These are phyloP conservation scores for Tuber calosporum DNA, from an alignment of 495 filamentous ascomycete species.

Conservation along the genomic window DNA sequence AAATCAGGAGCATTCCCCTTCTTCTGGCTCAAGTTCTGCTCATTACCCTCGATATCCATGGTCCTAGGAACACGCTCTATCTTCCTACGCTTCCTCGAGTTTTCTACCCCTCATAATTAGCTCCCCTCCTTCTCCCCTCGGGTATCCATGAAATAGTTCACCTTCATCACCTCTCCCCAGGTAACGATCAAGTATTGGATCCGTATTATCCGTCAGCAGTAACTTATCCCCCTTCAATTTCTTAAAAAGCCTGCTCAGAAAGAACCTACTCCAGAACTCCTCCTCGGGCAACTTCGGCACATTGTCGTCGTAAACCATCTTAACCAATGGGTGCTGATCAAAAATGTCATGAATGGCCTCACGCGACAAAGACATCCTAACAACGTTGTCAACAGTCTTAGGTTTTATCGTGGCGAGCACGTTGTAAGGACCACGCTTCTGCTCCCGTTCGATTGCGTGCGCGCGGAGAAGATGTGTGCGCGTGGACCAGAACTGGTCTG, in stretches of 20 bases:
- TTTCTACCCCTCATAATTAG: conserved; percentile 12
- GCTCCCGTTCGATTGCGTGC: conserved; percentile 79
- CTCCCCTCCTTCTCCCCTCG: neutral
- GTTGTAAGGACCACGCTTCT: conserved; percentile 82
- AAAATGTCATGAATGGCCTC: conserved; percentile 93
- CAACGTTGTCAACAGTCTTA: conserved; percentile 64
- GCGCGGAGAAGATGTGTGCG: conserved; percentile 75
- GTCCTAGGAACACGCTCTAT: conserved; percentile 66
- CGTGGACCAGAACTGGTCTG: conserved; percentile 86
- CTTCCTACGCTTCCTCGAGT: conserved; percentile 34
- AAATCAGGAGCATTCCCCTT: conserved; percentile 77
- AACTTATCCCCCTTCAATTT: conserved; percentile 84
- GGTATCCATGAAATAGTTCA: conserved; percentile 1
- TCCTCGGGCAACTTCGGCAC: conserved; percentile 73
- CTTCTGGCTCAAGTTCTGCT: conserved; percentile 80
- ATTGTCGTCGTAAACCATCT: conserved; percentile 84
- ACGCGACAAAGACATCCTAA: conserved; percentile 74
- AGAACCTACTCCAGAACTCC: conserved; percentile 89
- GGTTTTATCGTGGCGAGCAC: conserved; percentile 86
- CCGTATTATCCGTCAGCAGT: conserved; percentile 61
- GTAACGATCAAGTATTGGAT: conserved; percentile 77
- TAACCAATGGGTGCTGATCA: conserved; percentile 82
- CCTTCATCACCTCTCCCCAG: conserved; percentile 59
- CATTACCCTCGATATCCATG: conserved; percentile 87
- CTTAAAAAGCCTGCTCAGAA: conserved; percentile 79